These are phyloP conservation scores for Glycine latifolia DNA, from an alignment of 306 rosid species.

Conservation along the genomic window DNA sequence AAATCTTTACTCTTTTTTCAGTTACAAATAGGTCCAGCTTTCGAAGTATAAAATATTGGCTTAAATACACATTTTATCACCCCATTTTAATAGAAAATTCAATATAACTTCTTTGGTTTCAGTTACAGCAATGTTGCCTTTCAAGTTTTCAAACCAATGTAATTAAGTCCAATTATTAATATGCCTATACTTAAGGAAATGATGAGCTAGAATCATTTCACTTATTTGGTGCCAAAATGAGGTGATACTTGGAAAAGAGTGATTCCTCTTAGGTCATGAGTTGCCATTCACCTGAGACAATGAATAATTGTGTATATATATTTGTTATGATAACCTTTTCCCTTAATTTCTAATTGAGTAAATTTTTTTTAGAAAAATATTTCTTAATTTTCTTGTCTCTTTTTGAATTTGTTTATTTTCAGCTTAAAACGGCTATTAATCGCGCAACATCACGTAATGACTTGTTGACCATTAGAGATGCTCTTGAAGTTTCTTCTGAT, in stretches of 20 bases:
- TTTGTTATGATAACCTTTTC: too few relatives aligned
- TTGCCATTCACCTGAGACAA: too few relatives aligned
- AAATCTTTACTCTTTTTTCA: slow-evolving; percentile 22
- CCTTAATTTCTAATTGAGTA: too few relatives aligned
- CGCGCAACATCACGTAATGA: slow-evolving; percentile 95
- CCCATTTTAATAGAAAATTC: slow-evolving; percentile 15
- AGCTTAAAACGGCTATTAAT: slow-evolving; percentile 95
- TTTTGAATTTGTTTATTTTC: slow-evolving; percentile 45
- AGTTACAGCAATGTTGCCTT: neutral
- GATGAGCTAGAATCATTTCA: neutral
- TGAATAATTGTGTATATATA: too few relatives aligned
- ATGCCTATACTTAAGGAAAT: neutral
- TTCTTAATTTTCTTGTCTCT: neutral
- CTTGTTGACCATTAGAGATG: slow-evolving; percentile 84
- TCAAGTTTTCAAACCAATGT: neutral
- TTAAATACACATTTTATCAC: slow-evolving; percentile 12
- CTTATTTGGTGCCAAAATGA: slow-evolving; percentile 28
- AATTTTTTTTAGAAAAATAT: too few relatives aligned
- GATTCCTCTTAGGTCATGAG: too few relatives aligned
- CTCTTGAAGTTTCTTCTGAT: slow-evolving; percentile 97
- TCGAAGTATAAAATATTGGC: slow-evolving; percentile 14
- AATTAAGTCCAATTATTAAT: slow-evolving; percentile 21
- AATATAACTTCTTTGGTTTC: neutral
- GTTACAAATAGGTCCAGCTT: slow-evolving; percentile 27
- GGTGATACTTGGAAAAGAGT: neutral